A percentile compares a stretch with the other conserved stretches of the same genome.
These are phyloP conservation scores for Plasmodium gallinaceum DNA, from an alignment of 169 alveolate species.

Conservation along the genomic window DNA sequence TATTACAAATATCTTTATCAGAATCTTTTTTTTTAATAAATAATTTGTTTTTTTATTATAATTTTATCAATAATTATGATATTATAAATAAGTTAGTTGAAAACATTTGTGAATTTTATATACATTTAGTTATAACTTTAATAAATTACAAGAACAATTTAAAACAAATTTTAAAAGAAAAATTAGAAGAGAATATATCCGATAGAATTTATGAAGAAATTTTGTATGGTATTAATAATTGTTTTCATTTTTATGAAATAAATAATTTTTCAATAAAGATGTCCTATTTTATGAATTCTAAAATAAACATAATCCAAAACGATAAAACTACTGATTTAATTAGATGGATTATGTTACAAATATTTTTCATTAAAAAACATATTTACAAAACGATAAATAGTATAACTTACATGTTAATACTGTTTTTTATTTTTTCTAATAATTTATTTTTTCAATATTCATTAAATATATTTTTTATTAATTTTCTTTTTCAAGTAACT, in stretches of 20 bases:
- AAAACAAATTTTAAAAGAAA: neutral
- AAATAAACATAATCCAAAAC: neutral
- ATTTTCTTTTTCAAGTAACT: constrained; percentile 6
- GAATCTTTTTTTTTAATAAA: constrained; percentile 26
- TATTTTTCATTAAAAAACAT: constrained; percentile 40
- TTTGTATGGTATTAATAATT: neutral
- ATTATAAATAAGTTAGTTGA: constrained; percentile 13
- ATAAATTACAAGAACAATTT: constrained; percentile 16
- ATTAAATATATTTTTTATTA: constrained; percentile 15
- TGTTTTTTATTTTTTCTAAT: constrained; percentile 42
- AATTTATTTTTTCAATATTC: constrained; percentile 1
- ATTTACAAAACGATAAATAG: neutral
- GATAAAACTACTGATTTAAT: neutral
- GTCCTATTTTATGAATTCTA: neutral
- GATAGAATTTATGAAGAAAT: constrained; percentile 9
- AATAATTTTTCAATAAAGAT: neutral
- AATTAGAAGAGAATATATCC: neutral
- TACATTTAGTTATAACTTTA: constrained; percentile 24
- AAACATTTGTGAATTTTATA: constrained; percentile 39
- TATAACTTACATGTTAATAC: constrained; percentile 26
- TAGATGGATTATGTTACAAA: constrained; percentile 44
- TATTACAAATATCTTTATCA: constrained; percentile 33
- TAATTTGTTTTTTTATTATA: constrained; percentile 14
- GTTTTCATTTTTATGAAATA: neutral
- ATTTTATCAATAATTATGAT: neutral